Evolutionary conservation across 192 early-diverging fungal genomes (phyloP), one percentile per base, ranked within the genome.

Genomic region (Radiomyces spectabilis): DNA sequence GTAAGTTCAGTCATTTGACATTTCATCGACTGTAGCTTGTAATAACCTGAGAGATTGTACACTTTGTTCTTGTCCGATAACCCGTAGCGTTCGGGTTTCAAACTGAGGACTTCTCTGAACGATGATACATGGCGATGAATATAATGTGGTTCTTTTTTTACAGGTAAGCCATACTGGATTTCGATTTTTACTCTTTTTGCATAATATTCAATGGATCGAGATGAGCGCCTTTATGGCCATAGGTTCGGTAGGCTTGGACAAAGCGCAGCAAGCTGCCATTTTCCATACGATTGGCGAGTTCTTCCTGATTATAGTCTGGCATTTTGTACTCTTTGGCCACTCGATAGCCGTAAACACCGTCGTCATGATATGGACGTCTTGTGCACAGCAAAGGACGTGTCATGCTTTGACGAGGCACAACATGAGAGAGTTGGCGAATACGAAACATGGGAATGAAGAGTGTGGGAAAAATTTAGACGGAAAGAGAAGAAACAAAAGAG

Each of bases 301-400:
- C 88, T 45, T 81, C 79, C 18, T 74, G 59, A 16, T 86, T 81
- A 69, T 88, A 97, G 68, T 97, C 93, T 3, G 83, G 84, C 41
- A 87, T 72, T 27, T 69, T 72, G 45, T 69, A 77, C 24, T 68
- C 73, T 18, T 82, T 80, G 35, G 89, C 86, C 5, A 82, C 77
- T n/a, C 94, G 80, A 65, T 87, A 97, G 9, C 94, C 94, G 61
- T 92, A 95, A 2, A 85, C 85, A 38, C 85, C 84, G 30, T 83
- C 78, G 41, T 89, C 84, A 60, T 91, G 87, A 66, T 94, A 97
- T 1, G 18, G 13, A 18, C 64, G 52, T 8, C 24, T 32, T 1
- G 39, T 19, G 34, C 22, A n/a, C 4, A 34, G 21, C 12, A 13
- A 16, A 16, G 13, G 9, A 2, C 12, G 38, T 16, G 16, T 24